Evolutionary conservation across 169 alveolate genomes (phyloP), one percentile per base, ranked within the genome.

Genomic region (Plasmodium fragile): DNA sequence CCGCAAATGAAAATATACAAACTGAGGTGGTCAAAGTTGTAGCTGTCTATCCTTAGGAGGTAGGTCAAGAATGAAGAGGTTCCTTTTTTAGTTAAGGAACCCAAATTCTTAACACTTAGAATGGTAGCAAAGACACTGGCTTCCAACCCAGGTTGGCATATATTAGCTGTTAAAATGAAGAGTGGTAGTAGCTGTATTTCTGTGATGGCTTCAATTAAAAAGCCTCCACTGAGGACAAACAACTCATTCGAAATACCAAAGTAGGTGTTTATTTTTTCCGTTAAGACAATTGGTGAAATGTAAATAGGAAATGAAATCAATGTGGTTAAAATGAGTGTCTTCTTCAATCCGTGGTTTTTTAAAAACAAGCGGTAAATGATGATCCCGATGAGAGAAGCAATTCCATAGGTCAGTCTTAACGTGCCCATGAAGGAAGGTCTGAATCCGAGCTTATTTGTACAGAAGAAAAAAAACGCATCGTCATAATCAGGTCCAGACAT

Each of bases 121-220:
- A 99, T 97, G 73, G 98, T 95, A 16, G 99, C 99, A 95, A 97
- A 98, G 93, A 99, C 98, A 49, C 99, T 96, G 53, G 99, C 99
- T 96, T 98, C 99, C 55, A 98, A 97, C 16, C 98, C 98, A 85
- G 98, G 97, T 16, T 99, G 99, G 80, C 99, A 98, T 65, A 98
- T 95, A 70, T 97, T 96, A 18, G 99, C 98, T 1, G 99, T 98
- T 73, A 98, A 85, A 22, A 98, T 98, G 84, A 98, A 97, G 28
- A 99, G 94, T 22, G 99, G 99, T 94, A 98, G 96, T 10, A 98
- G 87, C 45, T 97, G 99, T 59, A 97, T 95, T 79, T 97, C 98
- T 49, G 98, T 96, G 49, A 98, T 96, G n/a, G 99, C 99, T 94
- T 98, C 98, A 39, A 98, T 96, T 39, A 99, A 93, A 82, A 97